Conservation (phyloP, 1,284 basidiomycete species). For the Agroathelia rolfsii region DNA sequence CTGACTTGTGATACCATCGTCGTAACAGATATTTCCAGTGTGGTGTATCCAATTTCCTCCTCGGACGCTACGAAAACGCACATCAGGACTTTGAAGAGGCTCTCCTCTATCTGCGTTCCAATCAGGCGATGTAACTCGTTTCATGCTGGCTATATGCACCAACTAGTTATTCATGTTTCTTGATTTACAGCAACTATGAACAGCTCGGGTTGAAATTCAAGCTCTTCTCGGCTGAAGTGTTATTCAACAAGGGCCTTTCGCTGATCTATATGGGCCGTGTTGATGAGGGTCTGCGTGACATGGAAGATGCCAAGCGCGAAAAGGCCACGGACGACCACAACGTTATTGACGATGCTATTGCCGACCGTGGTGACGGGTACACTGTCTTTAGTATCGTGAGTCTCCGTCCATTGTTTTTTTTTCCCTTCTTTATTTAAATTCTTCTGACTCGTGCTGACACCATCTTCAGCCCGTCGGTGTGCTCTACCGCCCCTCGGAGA, state of each 20-base stretch:
- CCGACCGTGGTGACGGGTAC: constrained; percentile 37
- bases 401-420: too few species aligned
- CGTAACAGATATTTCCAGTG: constrained; percentile 38
- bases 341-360: constrained; percentile 49
- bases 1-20: constrained; percentile 10
- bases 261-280: constrained; percentile 27
- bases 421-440: too few species aligned
- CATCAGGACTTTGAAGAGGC: constrained; percentile 48
- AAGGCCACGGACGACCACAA: constrained; percentile 44
- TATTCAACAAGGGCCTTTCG: constrained; percentile 49
- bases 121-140: constrained; percentile 36
- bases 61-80: constrained; percentile 42
- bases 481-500: constrained; percentile 77
- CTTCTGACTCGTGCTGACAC: too few species aligned
- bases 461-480: constrained; percentile 81
- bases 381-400: constrained; percentile 46
- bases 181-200: constrained; percentile 32
- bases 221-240: constrained; percentile 47
- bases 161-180: not conserved
- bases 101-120: constrained; percentile 42
- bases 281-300: constrained; percentile 33
- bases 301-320: constrained; percentile 33
- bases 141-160: constrained; percentile 7
- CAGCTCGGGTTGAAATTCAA: constrained; percentile 55
- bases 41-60: constrained; percentile 47